These are phyloP conservation scores for Colletotrichum tofieldiae DNA, from an alignment of 2,329 filamentous ascomycete genomes.

Conservation along the genomic window DNA sequence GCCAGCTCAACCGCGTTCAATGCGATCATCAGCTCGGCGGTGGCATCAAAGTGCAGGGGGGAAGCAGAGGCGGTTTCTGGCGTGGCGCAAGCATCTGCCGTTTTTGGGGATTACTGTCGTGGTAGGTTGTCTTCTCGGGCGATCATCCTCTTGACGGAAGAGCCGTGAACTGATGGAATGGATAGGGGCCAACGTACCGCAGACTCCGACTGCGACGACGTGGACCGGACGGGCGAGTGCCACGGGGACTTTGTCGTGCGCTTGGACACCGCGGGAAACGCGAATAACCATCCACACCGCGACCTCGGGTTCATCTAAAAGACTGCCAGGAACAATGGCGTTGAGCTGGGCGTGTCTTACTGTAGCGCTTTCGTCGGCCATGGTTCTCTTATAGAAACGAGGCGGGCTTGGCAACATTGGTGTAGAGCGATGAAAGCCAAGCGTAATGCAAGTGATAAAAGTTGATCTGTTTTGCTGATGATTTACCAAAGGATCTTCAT, in stretches of 20 bases:
- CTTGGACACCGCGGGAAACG: background rate
- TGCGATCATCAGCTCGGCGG: background rate
- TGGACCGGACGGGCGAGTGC: background rate
- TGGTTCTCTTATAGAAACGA: background rate
- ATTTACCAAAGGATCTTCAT: too few relatives aligned
- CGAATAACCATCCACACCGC: background rate
- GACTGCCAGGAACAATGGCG: background rate
- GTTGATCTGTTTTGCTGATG: too few relatives aligned
- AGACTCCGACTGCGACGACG: background rate
- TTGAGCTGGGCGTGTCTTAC: background rate
- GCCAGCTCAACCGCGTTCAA: background rate
- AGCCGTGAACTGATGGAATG: background rate
- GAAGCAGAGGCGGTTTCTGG: background rate
- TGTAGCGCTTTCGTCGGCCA: background rate
- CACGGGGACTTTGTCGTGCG: background rate
- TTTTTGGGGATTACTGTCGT: background rate
- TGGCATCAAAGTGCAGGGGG: background rate
- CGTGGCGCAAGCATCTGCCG: background rate
- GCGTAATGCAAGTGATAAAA: too few relatives aligned
- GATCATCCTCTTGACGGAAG: background rate
- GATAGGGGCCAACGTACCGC: background rate
- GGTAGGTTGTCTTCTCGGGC: background rate
- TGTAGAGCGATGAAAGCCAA: too few relatives aligned
- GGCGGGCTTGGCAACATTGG: background rate
- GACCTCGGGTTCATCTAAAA: background rate